A percentile compares a stretch with the other conserved stretches of the same genome.
Conservation (phyloP, 768 basidiomycete genomes). For the Suillus tomentosus region DNA sequence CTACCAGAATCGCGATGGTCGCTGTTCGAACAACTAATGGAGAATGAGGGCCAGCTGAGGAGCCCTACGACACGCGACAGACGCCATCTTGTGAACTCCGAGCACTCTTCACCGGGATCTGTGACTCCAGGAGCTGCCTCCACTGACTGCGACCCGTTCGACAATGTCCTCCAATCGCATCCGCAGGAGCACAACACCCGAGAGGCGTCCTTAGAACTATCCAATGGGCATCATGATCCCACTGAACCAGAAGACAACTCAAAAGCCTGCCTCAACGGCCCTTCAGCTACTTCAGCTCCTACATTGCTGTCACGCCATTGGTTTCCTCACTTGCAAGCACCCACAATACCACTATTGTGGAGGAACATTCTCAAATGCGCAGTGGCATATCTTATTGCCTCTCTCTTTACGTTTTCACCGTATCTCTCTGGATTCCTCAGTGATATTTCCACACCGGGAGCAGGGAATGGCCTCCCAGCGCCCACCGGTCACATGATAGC, state of each 20-base stretch:
- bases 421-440: constrained; percentile 69
- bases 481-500: constrained; percentile 91
- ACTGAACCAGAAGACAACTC: constrained; percentile 15
- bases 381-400: constrained; percentile 86
- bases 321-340: constrained; percentile 25
- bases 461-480: constrained; percentile 53
- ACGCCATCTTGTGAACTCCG: constrained; percentile 11
- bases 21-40: constrained; percentile 71
- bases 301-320: constrained; percentile 16
- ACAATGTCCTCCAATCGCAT: not conserved
- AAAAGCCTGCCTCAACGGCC: constrained; percentile 19
- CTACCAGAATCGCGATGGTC: constrained; percentile 54
- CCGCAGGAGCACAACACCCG: not conserved
- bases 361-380: constrained; percentile 89
- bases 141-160: not conserved
- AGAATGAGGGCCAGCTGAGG: constrained; percentile 54
- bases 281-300: constrained; percentile 14
- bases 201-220: not conserved
- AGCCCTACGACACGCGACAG: constrained; percentile 9
- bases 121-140: constrained; percentile 12
- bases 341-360: constrained; percentile 50
- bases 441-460: constrained; percentile 54
- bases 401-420: constrained; percentile 90
- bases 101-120: constrained; percentile 6
- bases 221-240: not conserved